These are phyloP conservation scores for Quercus lobata DNA, from an alignment of 331 rosid species.

Conservation along the genomic window DNA sequence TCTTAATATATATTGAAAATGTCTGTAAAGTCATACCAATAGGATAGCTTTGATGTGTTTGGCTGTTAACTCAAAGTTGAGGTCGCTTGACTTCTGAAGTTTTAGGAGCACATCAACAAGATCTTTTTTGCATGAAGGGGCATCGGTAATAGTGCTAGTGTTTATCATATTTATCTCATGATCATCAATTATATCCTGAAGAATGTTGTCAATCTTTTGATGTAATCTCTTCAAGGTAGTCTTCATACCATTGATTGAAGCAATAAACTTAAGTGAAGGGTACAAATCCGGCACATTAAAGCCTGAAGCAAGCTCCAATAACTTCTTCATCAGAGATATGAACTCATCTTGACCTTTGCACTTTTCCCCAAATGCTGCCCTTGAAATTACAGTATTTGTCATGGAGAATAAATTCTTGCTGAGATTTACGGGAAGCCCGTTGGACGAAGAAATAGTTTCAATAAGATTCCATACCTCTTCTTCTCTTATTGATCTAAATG, in stretches of 20 bases:
- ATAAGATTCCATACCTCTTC: no score
- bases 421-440: no score
- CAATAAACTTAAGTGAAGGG: not conserved
- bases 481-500: no score
- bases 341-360: conserved; percentile 15
- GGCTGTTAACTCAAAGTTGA: not conserved
- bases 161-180: not conserved
- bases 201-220: no score
- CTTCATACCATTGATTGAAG: no score
- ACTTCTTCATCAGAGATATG: conserved; percentile 1
- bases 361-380: conserved; percentile 14
- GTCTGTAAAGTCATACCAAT: not conserved
- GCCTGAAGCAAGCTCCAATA: not conserved
- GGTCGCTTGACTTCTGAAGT: not conserved
- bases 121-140: not conserved
- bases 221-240: no score
- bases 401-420: no score
- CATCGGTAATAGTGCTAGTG: not conserved
- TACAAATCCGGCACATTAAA: conserved; percentile 10
- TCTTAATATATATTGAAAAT: not conserved
- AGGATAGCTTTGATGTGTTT: conserved; percentile 1
- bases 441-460: no score
- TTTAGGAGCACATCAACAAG: not conserved
- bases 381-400: not conserved
- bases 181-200: not conserved